A percentile compares a stretch with the other conserved stretches of the same genome.
phyloP scores from a whole-genome alignment of 768 basidiomycete species.

The Leucosporidium creatinivorum region DNA sequence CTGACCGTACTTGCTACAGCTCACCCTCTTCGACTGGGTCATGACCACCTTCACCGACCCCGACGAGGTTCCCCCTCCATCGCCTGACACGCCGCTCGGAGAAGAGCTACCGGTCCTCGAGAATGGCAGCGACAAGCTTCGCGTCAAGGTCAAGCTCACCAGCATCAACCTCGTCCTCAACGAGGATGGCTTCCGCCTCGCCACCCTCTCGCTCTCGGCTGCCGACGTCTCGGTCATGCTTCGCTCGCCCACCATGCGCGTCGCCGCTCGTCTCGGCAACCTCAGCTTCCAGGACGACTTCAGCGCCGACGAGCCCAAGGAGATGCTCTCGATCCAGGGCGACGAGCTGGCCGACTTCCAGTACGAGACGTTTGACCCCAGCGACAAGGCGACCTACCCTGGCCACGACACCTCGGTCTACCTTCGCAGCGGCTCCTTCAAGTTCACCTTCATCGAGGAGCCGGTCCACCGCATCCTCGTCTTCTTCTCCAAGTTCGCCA shows the following conservation, averaged over 20 bases:
- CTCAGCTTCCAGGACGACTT: slow-evolving; percentile 64
- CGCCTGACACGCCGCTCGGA: slow-evolving; percentile 5
- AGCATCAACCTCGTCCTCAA: slow-evolving; percentile 54
- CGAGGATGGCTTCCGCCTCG: slow-evolving; percentile 61
- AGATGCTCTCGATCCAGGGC: slow-evolving; percentile 88
- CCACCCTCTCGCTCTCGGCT: slow-evolving; percentile 81
- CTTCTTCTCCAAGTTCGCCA: slow-evolving; percentile 76
- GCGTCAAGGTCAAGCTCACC: slow-evolving; percentile 72
- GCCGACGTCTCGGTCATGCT: slow-evolving; percentile 76
- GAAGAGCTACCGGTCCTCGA: slow-evolving; percentile 8
- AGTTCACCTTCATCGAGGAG: slow-evolving; percentile 76
- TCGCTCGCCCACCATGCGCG: slow-evolving; percentile 61
- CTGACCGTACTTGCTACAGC: slow-evolving; percentile 6
- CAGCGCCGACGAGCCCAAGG: slow-evolving; percentile 52
- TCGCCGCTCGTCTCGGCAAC: slow-evolving; percentile 74
- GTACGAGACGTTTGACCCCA: slow-evolving; percentile 82
- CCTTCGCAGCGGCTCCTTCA: slow-evolving; percentile 80
- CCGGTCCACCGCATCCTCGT: slow-evolving; percentile 82
- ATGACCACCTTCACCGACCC: slow-evolving; percentile 73
- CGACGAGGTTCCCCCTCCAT: slow-evolving; percentile 18
- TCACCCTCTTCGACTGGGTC: slow-evolving; percentile 89
- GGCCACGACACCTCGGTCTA: slow-evolving; percentile 77
- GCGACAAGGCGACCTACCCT: slow-evolving; percentile 56
- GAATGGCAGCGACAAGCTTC: slow-evolving; percentile 54
- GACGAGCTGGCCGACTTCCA: slow-evolving; percentile 86